Conservation (phyloP, 2,329 filamentous ascomycete genomes). For the Grosmannia huntii region DNA sequence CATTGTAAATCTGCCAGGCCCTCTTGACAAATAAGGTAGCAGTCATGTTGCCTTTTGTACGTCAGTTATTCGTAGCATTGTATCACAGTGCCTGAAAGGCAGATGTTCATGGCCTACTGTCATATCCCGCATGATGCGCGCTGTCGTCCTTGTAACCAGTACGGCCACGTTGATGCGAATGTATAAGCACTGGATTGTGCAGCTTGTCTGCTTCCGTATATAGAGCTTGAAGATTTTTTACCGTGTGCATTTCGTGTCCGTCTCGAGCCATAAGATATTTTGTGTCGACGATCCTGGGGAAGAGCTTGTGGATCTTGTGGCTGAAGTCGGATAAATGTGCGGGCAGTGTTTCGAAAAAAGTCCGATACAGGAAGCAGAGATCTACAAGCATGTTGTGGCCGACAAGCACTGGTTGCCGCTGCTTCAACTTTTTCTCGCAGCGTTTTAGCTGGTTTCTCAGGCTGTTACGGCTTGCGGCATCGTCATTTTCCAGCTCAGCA, state of each 20-base stretch:
- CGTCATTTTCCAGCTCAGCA: neutral
- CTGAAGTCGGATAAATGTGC: constrained; percentile 39
- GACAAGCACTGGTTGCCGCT: constrained; percentile 30
- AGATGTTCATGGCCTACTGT: constrained; percentile 27
- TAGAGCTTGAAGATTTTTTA: constrained; percentile 10
- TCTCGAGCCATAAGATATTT: constrained; percentile 56
- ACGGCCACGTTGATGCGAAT: neutral
- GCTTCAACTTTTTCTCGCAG: constrained; percentile 18
- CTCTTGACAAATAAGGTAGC: constrained; percentile 25
- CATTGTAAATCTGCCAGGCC: constrained; percentile 5
- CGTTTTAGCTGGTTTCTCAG: constrained; percentile 7
- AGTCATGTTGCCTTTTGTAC: constrained; percentile 25
- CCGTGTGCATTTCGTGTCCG: constrained; percentile 61
- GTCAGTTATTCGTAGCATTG: neutral
- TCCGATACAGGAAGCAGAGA: constrained; percentile 49
- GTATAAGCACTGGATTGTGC: neutral
- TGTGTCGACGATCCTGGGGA: constrained; percentile 47
- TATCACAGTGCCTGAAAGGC: neutral
- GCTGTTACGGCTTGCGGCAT: neutral
- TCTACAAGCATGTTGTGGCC: constrained; percentile 56
- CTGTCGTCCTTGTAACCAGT: neutral
- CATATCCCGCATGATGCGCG: constrained; percentile 46
- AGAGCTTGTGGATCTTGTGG: constrained; percentile 30
- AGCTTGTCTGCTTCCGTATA: neutral
- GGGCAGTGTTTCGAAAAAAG: constrained; percentile 47